These are phyloP conservation scores for Liquidambar formosana DNA, from an alignment of 164 flowering plant species.

Conservation along the genomic window DNA sequence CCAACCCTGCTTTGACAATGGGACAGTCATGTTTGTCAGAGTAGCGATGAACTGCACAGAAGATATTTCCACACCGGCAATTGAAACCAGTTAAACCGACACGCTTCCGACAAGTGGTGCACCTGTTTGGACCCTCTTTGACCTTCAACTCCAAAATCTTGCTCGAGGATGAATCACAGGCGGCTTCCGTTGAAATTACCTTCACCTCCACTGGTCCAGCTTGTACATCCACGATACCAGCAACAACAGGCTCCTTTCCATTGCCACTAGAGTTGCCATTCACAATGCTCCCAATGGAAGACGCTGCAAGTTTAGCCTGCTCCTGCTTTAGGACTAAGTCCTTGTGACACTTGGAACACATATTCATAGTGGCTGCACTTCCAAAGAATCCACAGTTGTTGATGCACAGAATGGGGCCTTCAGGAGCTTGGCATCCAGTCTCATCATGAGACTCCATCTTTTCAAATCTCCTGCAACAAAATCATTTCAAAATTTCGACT, in stretches of 20 bases:
- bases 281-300: conserved; percentile 50
- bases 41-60: conserved; percentile 52
- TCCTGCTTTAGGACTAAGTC: conserved; percentile 50
- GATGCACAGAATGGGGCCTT: conserved; percentile 50
- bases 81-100: conserved; percentile 59
- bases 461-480: conserved; percentile 23
- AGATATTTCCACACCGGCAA: conserved; percentile 54
- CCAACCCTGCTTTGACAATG: conserved; percentile 44
- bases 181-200: conserved; percentile 14
- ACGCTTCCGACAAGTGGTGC: conserved; percentile 50
- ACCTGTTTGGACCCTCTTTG: conserved; percentile 50
- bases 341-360: conserved; percentile 67
- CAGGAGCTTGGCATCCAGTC: conserved; percentile 61
- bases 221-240: conserved; percentile 21
- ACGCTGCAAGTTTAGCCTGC: conserved; percentile 49
- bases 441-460: conserved; percentile 50
- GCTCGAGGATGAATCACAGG: conserved; percentile 17
- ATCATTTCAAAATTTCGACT: neutral
- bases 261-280: conserved; percentile 35
- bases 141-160: conserved; percentile 28
- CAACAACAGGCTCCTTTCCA: conserved; percentile 28
- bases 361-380: conserved; percentile 58
- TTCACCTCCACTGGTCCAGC: conserved; percentile 25
- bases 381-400: conserved; percentile 68
- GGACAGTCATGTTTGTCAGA: conserved; percentile 59